phyloP scores from a whole-genome alignment of 805 yeast genomes.

The Teunomyces funiuensis region DNA sequence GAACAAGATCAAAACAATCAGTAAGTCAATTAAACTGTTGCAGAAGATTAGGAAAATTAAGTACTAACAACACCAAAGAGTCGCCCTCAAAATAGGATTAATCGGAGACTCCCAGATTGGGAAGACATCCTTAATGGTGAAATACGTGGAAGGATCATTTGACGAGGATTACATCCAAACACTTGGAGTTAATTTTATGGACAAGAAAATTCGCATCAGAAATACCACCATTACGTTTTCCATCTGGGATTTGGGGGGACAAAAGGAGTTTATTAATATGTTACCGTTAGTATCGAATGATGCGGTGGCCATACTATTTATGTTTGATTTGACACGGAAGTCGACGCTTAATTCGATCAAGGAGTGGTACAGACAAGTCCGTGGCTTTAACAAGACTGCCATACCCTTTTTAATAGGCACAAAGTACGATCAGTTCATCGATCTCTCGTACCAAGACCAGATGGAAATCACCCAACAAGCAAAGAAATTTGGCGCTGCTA shows the following conservation, averaged over 20 bases:
- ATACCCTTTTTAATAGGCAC: slow-evolving; percentile 92
- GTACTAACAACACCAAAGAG: slow-evolving; percentile 35
- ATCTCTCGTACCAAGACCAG: slow-evolving; percentile 76
- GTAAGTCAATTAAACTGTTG: slow-evolving; percentile 24
- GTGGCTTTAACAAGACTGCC: slow-evolving; percentile 87
- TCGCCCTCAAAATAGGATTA: slow-evolving; percentile 82
- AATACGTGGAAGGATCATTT: slow-evolving; percentile 92
- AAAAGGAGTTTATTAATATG: slow-evolving; percentile 93
- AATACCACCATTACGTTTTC: slow-evolving; percentile 87
- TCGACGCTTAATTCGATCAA: slow-evolving; percentile 83
- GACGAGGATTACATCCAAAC: slow-evolving; percentile 93
- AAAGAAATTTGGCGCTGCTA: slow-evolving; percentile 79
- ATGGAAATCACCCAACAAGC: slow-evolving; percentile 81
- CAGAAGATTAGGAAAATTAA: too few relatives aligned
- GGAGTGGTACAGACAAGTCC: slow-evolving; percentile 92
- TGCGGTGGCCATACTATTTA: slow-evolving; percentile 85
- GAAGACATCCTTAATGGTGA: slow-evolving; percentile 93
- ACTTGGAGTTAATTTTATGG: slow-evolving; percentile 93
- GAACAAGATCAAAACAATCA: slow-evolving; percentile 36
- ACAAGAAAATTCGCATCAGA: slow-evolving; percentile 78
- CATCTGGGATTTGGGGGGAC: slow-evolving; percentile 96
- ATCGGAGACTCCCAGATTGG: slow-evolving; percentile 97
- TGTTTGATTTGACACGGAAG: slow-evolving; percentile 85
- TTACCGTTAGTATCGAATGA: slow-evolving; percentile 88
- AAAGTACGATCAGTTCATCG: slow-evolving; percentile 84